phyloP scores from a whole-genome alignment of 352 stramenopile genomes.

The Globisporangium mamillatum region DNA sequence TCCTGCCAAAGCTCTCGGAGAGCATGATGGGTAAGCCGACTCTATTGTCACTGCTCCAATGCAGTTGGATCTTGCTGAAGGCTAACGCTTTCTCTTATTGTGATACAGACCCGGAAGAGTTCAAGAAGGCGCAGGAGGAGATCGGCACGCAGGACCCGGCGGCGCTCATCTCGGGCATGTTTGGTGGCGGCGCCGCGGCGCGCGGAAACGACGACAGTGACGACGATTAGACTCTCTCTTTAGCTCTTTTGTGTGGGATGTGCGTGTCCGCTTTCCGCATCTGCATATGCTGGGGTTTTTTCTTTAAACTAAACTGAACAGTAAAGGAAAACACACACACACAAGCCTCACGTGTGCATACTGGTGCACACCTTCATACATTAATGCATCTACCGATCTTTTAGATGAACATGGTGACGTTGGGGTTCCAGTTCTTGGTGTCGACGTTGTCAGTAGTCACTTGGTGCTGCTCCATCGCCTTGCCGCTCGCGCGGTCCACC shows the following conservation, averaged over 20 bases:
- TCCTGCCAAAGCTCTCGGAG: conserved; percentile 79
- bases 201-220: conserved; percentile 65
- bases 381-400: not conserved
- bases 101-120: conserved; percentile 72
- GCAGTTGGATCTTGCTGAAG: not conserved
- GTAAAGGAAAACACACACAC: not conserved
- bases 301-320: conserved; percentile 1
- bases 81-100: not conserved
- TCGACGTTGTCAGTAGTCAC: conserved; percentile 75
- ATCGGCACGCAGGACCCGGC: conserved; percentile 71
- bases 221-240: conserved; percentile 47
- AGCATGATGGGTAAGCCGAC: conserved; percentile 62
- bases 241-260: conserved; percentile 1
- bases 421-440: conserved; percentile 65
- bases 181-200: conserved; percentile 40
- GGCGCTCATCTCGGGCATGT: conserved; percentile 66
- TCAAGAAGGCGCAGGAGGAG: conserved; percentile 86
- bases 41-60: not conserved
- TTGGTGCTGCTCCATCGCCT: conserved; percentile 46
- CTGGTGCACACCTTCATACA: not conserved
- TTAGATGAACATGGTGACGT: conserved; percentile 74
- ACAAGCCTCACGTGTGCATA: not conserved
- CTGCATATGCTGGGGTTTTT: not conserved
- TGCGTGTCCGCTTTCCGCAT: not conserved
- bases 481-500: conserved; percentile 20